Evolutionary conservation across 1,139 yeast species (phyloP).

Genomic region (Nadsonia starkeyi-henricii): DNA sequence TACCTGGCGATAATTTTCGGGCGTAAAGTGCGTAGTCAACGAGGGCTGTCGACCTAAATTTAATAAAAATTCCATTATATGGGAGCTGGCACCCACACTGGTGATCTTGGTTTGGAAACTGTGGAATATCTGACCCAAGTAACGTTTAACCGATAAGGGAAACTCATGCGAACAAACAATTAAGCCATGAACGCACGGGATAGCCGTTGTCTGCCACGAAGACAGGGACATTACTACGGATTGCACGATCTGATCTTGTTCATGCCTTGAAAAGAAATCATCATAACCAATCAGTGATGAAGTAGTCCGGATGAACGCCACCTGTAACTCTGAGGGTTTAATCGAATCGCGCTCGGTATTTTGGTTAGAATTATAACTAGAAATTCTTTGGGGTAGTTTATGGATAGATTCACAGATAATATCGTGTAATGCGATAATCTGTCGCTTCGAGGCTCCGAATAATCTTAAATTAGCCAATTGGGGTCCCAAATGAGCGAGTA

Average conservation of each 20-base stretch:
- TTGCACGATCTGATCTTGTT: slow-evolving; percentile 56
- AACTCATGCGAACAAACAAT: slow-evolving; percentile 71
- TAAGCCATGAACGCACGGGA: slow-evolving; percentile 60
- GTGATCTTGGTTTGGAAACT: slow-evolving; percentile 65
- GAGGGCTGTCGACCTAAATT: slow-evolving; percentile 54
- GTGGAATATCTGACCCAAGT: slow-evolving; percentile 48
- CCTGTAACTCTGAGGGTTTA: slow-evolving; percentile 31
- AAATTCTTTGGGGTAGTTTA: slow-evolving; percentile 12
- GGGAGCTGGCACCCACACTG: slow-evolving; percentile 53
- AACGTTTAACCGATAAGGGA: slow-evolving; percentile 60
- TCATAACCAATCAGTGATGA: slow-evolving; percentile 61
- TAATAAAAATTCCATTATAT: slow-evolving; percentile 60
- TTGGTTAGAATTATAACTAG: background rate
- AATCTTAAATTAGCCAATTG: slow-evolving; percentile 53
- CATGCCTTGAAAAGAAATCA: slow-evolving; percentile 39
- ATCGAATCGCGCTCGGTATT: slow-evolving; percentile 23
- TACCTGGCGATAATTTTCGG: slow-evolving; percentile 64
- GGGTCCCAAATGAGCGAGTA: slow-evolving; percentile 57
- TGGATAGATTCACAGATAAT: slow-evolving; percentile 47
- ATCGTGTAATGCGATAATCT: slow-evolving; percentile 33
- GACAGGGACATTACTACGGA: slow-evolving; percentile 51
- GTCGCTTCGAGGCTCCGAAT: slow-evolving; percentile 33
- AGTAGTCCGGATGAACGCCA: slow-evolving; percentile 48
- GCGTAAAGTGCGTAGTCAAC: slow-evolving; percentile 56
- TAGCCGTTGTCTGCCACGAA: slow-evolving; percentile 66